A percentile compares a stretch with the other conserved stretches of the same genome.
Conservation (phyloP, 164 flowering plant species). For the Chimonanthus praecox region DNA sequence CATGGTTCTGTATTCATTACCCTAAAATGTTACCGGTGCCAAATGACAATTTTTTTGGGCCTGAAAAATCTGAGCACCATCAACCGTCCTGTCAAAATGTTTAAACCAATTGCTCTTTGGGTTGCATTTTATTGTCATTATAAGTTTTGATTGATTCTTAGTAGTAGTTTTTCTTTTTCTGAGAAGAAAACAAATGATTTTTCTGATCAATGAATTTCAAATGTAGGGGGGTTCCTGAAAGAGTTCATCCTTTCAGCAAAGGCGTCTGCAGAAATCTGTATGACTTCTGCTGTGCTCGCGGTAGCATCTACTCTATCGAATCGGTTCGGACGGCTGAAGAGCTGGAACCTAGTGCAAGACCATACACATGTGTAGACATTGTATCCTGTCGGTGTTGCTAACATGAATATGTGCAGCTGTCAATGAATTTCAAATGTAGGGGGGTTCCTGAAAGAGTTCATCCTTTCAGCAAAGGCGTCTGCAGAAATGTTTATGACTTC, state of each 20-base stretch:
- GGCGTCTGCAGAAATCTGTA: conserved; percentile 70
- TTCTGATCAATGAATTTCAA: not conserved
- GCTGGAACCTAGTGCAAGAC: conserved; percentile 59
- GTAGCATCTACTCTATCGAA: conserved; percentile 47
- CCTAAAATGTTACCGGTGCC: too few species aligned
- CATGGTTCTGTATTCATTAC: too few species aligned
- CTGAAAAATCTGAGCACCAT: too few species aligned
- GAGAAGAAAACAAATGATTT: too few species aligned
- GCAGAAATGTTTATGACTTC: conserved; percentile 62
- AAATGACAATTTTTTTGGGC: too few species aligned
- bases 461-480: conserved; percentile 82
- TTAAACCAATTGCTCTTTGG: too few species aligned
- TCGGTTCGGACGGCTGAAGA: conserved; percentile 55
- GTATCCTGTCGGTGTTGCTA: conserved; percentile 76
- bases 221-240: conserved; percentile 72
- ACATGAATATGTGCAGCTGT: not conserved
- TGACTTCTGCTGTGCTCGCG: conserved; percentile 53
- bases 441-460: conserved; percentile 71
- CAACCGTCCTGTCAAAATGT: too few species aligned
- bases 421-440: conserved; percentile 30
- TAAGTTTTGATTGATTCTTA: too few species aligned
- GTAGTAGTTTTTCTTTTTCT: too few species aligned
- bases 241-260: conserved; percentile 87
- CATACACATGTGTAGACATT: conserved; percentile 63
- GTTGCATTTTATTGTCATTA: too few species aligned